These are phyloP conservation scores for Puccinia coronata DNA, from an alignment of 1,284 basidiomycete genomes.

Conservation along the genomic window DNA sequence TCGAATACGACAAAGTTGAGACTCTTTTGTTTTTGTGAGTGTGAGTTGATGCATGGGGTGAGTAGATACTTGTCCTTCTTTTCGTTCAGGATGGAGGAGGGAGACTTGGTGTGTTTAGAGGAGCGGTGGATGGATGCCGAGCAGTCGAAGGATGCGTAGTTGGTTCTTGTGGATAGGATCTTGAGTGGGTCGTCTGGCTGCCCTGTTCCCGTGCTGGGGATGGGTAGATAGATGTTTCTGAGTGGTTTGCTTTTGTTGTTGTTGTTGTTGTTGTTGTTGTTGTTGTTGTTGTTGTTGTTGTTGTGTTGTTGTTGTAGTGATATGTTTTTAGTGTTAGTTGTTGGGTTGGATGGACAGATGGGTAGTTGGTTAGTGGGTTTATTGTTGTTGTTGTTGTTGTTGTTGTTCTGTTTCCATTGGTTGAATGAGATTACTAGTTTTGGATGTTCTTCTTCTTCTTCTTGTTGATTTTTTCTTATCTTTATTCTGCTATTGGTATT, in stretches of 20 bases:
- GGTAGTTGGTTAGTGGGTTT: too few species aligned
- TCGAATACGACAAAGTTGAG: conserved; percentile 87
- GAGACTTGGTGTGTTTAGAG: conserved; percentile 78
- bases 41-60: conserved; percentile 71
- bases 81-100: conserved; percentile 78
- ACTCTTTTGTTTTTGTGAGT: conserved; percentile 51
- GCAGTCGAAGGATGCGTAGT: conserved; percentile 91
- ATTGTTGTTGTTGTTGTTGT: too few species aligned
- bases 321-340: too few species aligned
- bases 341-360: too few species aligned
- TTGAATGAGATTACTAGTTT: too few species aligned
- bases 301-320: neutral
- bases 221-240: conserved; percentile 1
- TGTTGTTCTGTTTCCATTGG: too few species aligned
- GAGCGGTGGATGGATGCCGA: conserved; percentile 85
- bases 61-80: conserved; percentile 97
- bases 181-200: conserved; percentile 53
- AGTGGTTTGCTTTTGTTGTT: neutral
- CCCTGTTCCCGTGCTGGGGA: conserved; percentile 12
- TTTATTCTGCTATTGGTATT: too few species aligned
- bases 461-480: too few species aligned
- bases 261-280: neutral
- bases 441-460: too few species aligned
- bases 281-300: neutral
- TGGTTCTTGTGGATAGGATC: conserved; percentile 70